Percentiles rank a stretch among this genome's conserved stretches.
Conservation (phyloP, 306 rosid genomes). For the Cyamopsis tetragonoloba region DNA sequence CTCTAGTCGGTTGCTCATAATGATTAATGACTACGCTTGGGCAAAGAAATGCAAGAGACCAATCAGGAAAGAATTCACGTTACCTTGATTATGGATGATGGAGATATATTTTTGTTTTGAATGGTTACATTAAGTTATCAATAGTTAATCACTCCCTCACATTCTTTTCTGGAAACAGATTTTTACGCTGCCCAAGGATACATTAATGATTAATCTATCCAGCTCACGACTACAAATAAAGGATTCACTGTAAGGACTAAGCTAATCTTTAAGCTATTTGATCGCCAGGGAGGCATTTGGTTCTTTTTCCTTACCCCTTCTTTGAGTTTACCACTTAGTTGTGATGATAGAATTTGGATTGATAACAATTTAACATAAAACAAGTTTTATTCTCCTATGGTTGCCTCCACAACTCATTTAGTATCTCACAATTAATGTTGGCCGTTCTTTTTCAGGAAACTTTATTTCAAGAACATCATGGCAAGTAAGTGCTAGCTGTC, state of each 20-base stretch:
- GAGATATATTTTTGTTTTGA: slow-evolving; percentile 11
- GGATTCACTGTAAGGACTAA: slow-evolving; percentile 79
- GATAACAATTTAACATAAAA: not conserved
- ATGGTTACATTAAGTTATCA: slow-evolving; percentile 2
- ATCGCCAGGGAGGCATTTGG: not conserved
- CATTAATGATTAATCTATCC: slow-evolving; percentile 77
- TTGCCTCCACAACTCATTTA: not conserved
- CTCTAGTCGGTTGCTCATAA: too few species aligned
- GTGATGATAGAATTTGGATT: slow-evolving; percentile 14
- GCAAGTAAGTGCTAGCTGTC: slow-evolving; percentile 70
- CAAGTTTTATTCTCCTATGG: not conserved
- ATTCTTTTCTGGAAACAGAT: slow-evolving; percentile 51
- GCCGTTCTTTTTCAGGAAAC: slow-evolving; percentile 60
- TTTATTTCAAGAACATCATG: slow-evolving; percentile 79
- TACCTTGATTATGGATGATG: too few species aligned
- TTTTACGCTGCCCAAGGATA: slow-evolving; percentile 70
- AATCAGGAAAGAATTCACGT: too few species aligned
- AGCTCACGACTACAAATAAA: slow-evolving; percentile 92
- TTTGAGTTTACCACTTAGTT: not conserved
- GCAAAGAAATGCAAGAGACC: too few species aligned
- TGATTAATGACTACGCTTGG: too few species aligned
- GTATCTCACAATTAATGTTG: slow-evolving; percentile 23
- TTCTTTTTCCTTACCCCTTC: not conserved
- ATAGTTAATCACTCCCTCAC: not conserved
- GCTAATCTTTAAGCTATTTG: slow-evolving; percentile 8